Conservation (phyloP, 768 basidiomycete species). For the Phaeotremella fagi region DNA sequence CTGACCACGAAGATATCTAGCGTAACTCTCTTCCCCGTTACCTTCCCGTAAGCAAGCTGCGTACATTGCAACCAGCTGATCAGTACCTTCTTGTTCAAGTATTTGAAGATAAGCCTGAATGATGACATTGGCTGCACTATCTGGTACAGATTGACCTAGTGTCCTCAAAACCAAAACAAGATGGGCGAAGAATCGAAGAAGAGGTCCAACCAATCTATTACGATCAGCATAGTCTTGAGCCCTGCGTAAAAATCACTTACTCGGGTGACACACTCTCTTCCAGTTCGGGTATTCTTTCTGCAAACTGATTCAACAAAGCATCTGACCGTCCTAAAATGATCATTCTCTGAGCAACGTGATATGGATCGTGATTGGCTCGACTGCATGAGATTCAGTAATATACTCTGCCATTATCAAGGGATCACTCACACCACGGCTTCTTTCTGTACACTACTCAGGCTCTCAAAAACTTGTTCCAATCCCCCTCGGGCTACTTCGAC, state of each 20-base stretch:
- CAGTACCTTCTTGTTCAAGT: slow-evolving; percentile 74
- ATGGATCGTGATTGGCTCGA: slow-evolving; percentile 42
- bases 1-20: slow-evolving; percentile 68
- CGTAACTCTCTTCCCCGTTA: slow-evolving; percentile 81
- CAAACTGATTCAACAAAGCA: slow-evolving; percentile 60
- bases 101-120: slow-evolving; percentile 83
- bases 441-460: slow-evolving; percentile 38
- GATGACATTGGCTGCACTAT: slow-evolving; percentile 70
- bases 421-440: slow-evolving; percentile 40
- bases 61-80: slow-evolving; percentile 87
- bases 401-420: too few relatives aligned
- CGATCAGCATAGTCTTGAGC: too few relatives aligned
- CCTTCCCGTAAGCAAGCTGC: slow-evolving; percentile 84
- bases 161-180: slow-evolving; percentile 81
- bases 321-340: slow-evolving; percentile 54
- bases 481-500: slow-evolving; percentile 55
- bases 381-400: too few relatives aligned
- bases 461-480: slow-evolving; percentile 47
- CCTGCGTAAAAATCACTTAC: slow-evolving; percentile 43
- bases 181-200: slow-evolving; percentile 78
- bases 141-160: slow-evolving; percentile 69
- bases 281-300: slow-evolving; percentile 36
- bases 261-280: slow-evolving; percentile 43
- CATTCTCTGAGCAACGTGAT: slow-evolving; percentile 48
- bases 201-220: slow-evolving; percentile 52